Base-by-base conservation (phyloP, 1,139 yeast species). In the Chernovozyma sophiae-reginae region DNA sequence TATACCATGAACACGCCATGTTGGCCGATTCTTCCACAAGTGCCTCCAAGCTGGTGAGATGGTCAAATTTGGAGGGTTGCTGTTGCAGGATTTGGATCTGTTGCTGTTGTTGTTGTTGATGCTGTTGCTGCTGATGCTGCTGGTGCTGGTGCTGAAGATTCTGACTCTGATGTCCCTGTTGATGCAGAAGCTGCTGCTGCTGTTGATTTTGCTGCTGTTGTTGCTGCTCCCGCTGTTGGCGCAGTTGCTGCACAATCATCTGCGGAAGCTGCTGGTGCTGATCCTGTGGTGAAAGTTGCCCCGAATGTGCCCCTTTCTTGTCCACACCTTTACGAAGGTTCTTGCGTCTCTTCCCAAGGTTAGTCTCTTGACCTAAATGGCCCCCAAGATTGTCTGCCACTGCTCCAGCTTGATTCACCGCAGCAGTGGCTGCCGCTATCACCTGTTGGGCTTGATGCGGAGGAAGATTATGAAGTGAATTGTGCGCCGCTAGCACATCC, bases 1-100 rank as follows among this genome's bases (percentile, higher is more conserved):
- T 62, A 48, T 55, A 68, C 75, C 75, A 70, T 30, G 46, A 40
- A 39, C 65, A 53, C 2, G 70, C 64, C 30, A 60, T 61, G 6
- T 50, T 51, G 4, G 64, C 55, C 0, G 71, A 65, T 40, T 68
- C 72, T 24, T 59, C 64, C 6, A 68, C 52, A 30, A 69, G 53
- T 4, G 55, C 43, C 30, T 65, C 73, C 3, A 68, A 51, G 15
- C 61, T 54, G 12, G 55, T 17, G 20, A 19, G 27, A 11, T 31
- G 33, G 15, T 23, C 19, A 14, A 13, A 23, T 15, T 22, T 31
- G 33, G 24, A 16, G 15, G 15, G 25, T 30, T 30, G 30, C 31
- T 32, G 32, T 22, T 32, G 25, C 20, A 33, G 29, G 24, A 23
- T 32, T 20, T 34, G 37, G 20, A 28, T 17, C 16, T 34, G 33